Evolutionary conservation across 1,139 yeast genomes (phyloP).

Genomic region (Nakaseomyces sp.): DNA sequence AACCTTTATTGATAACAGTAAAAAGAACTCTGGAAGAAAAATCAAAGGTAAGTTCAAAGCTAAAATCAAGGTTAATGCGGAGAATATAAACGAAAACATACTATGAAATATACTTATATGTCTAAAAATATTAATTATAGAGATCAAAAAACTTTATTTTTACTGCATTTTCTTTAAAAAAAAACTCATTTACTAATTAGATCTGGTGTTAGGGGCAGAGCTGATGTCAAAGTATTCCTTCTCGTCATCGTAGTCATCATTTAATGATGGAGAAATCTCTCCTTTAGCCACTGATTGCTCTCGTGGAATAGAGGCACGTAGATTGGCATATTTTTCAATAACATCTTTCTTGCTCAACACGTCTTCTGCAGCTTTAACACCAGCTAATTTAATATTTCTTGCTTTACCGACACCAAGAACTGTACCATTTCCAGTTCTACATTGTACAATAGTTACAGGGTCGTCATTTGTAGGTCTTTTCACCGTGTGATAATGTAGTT

Average conservation of each 20-base stretch:
- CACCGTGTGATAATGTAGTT: constrained; percentile 55
- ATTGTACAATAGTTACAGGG: constrained; percentile 48
- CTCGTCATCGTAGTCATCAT: not conserved
- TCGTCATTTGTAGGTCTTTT: constrained; percentile 47
- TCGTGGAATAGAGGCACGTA: constrained; percentile 57
- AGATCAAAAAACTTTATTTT: not conserved
- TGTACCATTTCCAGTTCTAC: constrained; percentile 56
- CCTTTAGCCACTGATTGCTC: constrained; percentile 33
- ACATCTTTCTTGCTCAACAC: constrained; percentile 52
- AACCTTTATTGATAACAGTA: constrained; percentile 11
- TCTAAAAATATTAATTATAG: not conserved
- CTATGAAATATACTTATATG: constrained; percentile 2
- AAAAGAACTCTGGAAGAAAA: constrained; percentile 13
- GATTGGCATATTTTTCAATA: constrained; percentile 55
- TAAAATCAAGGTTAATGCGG: constrained; percentile 9
- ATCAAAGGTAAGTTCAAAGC: constrained; percentile 15
- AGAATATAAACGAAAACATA: constrained; percentile 1
- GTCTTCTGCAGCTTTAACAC: constrained; percentile 61
- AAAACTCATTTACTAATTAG: not conserved
- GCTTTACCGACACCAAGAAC: constrained; percentile 58
- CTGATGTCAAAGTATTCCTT: not conserved
- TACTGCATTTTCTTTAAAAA: not conserved
- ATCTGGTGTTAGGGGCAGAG: not conserved
- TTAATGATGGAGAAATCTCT: not conserved
- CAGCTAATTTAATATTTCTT: constrained; percentile 55